phyloP scores from a whole-genome alignment of 2,329 filamentous ascomycete species.

The Penicillium fuscoglaucum region DNA sequence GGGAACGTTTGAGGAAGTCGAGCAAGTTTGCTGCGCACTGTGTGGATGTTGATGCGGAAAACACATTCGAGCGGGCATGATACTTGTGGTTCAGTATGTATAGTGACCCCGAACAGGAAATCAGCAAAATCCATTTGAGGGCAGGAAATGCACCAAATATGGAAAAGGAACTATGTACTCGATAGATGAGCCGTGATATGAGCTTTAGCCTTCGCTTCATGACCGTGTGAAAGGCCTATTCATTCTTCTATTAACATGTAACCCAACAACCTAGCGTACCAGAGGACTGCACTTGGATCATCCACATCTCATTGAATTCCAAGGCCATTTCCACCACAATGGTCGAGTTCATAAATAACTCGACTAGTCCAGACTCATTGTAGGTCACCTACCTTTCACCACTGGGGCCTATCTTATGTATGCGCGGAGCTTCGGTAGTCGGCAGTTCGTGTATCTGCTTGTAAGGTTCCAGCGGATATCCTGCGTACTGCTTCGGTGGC shows the following conservation, averaged over 20 bases:
- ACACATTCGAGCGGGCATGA: too few species aligned
- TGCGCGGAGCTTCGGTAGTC: neutral
- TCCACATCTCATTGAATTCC: neutral
- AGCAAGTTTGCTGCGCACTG: too few species aligned
- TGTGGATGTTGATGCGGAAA: too few species aligned
- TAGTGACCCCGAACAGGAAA: too few species aligned
- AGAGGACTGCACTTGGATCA: neutral
- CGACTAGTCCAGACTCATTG: neutral
- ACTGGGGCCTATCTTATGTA: neutral
- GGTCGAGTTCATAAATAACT: neutral
- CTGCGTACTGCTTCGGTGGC: neutral
- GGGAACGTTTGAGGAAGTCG: too few species aligned
- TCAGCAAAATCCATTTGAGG: too few species aligned
- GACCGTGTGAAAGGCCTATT: too few species aligned
- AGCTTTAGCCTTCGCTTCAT: neutral
- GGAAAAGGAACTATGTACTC: too few species aligned
- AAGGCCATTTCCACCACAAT: neutral
- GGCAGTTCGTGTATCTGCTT: neutral
- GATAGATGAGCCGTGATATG: neutral
- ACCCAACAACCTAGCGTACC: too few species aligned
- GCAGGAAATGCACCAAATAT: too few species aligned
- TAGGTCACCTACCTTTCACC: neutral
- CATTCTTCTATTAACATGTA: neutral
- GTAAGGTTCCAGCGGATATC: neutral
- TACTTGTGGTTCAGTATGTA: too few species aligned